Evolutionary conservation across 345 rosid genomes (phyloP), one percentile per base, ranked within the genome.

Genomic region (Citrus trifoliata): DNA sequence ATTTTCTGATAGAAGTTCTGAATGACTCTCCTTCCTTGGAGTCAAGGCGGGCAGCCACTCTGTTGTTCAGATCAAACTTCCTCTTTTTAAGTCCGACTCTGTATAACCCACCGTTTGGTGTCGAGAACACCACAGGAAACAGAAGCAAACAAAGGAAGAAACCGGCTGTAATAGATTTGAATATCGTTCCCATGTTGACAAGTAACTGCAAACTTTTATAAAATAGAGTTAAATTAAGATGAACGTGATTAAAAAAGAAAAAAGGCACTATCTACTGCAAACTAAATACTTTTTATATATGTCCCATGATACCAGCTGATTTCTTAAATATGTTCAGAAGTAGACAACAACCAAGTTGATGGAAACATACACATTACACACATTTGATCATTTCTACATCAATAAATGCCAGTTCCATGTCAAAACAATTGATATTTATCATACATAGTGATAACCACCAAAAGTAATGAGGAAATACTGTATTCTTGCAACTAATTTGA

Each of bases 1-100:
- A 86, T 85, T 88, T 80, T 59, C 79, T 84, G 30, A 85, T 69
- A 76, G 88, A 87, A 75, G 88, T 80, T 76, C 86, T 82, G 58
- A 84, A 79, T 12, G 81, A 70, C 58, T 85, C 87, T 80, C 88
- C 90, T 81, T 82, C 93, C 77, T 80, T 86, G 68, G 88, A 76
- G 77, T 87, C 92, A 53, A 91, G 82, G 58, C 84, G 89, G 22
- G 89, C 72, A 65, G 93, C 93, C 30, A 88, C 74, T 58, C 79
- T 82, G 73, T 88, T 88, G 86, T 84, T 83, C 25, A 62, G 80
- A 75, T 93, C 97, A 58, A 89, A 55, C 77, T 86, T 93, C 76
- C 86, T 82, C 90, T 90, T 95, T 78, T 93, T 95, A 53, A 93
- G 84, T 30, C 93, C 93, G 79, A 93, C 70, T 87, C 91, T 86